Conservation (phyloP, 331 rosid species). For the Rosa hybrid region DNA sequence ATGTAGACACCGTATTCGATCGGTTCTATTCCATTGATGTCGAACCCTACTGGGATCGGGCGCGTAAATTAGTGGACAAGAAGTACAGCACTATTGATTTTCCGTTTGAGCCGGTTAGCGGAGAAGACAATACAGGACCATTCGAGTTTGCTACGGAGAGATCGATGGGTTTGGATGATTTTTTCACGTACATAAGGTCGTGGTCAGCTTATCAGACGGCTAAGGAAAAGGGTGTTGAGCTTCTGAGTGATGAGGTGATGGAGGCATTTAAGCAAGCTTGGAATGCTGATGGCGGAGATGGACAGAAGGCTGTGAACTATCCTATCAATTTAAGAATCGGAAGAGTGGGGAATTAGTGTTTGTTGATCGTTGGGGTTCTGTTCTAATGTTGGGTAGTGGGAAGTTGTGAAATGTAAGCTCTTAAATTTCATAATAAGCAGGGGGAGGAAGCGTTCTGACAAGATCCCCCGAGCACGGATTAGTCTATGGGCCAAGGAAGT, state of each 20-base stretch:
- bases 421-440: neutral
- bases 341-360: conserved; percentile 34
- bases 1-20: conserved; percentile 40
- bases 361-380: neutral
- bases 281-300: conserved; percentile 44
- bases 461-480: too few relatives aligned
- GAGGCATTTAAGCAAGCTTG: conserved; percentile 55
- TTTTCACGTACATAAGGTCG: conserved; percentile 52
- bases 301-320: conserved; percentile 42
- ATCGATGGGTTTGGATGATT: conserved; percentile 47
- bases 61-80: conserved; percentile 39
- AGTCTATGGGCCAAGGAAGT: too few relatives aligned
- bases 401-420: neutral
- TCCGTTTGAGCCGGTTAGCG: conserved; percentile 71
- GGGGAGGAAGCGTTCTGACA: too few relatives aligned
- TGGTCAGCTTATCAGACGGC: conserved; percentile 82
- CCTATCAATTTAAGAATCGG: conserved; percentile 71
- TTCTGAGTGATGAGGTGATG: conserved; percentile 42
- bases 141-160: conserved; percentile 56
- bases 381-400: neutral
- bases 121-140: conserved; percentile 58
- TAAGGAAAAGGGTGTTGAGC: conserved; percentile 66
- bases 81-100: conserved; percentile 56
- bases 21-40: conserved; percentile 21
- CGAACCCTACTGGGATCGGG: conserved; percentile 51